A percentile compares a stretch with the other conserved stretches of the same genome.
Evolutionary conservation across 805 yeast species (phyloP).

Genomic region (Saturnispora bothae): DNA sequence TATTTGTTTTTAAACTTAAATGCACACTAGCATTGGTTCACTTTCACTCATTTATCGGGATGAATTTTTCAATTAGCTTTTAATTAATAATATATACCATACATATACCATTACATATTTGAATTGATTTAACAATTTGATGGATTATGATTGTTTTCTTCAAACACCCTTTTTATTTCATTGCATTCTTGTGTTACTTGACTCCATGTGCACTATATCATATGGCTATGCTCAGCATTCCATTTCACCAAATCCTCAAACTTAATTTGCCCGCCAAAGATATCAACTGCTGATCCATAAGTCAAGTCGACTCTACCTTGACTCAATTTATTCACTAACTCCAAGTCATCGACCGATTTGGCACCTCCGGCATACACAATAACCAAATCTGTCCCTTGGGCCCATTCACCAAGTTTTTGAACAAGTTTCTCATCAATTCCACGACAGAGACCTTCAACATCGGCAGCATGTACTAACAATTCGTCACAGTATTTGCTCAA

Average conservation of each 20-base stretch:
- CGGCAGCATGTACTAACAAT: slow-evolving; percentile 94
- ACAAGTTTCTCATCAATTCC: slow-evolving; percentile 87
- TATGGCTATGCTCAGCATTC: too few species aligned
- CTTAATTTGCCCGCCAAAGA: slow-evolving; percentile 87
- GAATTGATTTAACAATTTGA: too few species aligned
- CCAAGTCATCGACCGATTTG: slow-evolving; percentile 56
- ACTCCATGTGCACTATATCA: too few species aligned
- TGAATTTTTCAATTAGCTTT: too few species aligned
- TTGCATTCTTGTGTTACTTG: too few species aligned
- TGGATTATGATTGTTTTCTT: too few species aligned
- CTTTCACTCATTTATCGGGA: too few species aligned
- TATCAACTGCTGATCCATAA: slow-evolving; percentile 85
- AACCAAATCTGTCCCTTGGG: slow-evolving; percentile 41
- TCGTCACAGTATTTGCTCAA: slow-evolving; percentile 68
- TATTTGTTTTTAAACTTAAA: too few species aligned
- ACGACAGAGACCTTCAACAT: slow-evolving; percentile 90
- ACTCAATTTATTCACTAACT: slow-evolving; percentile 56
- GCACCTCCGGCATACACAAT: slow-evolving; percentile 98
- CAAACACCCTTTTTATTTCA: too few species aligned
- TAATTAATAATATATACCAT: too few species aligned
- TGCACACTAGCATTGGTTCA: too few species aligned
- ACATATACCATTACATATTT: too few species aligned
- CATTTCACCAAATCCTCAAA: slow-evolving; percentile 68
- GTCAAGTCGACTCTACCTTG: slow-evolving; percentile 83
- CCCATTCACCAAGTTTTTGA: slow-evolving; percentile 55